Base-by-base conservation (phyloP, 495 filamentous ascomycete species). In the Penicillium roqueforti region DNA sequence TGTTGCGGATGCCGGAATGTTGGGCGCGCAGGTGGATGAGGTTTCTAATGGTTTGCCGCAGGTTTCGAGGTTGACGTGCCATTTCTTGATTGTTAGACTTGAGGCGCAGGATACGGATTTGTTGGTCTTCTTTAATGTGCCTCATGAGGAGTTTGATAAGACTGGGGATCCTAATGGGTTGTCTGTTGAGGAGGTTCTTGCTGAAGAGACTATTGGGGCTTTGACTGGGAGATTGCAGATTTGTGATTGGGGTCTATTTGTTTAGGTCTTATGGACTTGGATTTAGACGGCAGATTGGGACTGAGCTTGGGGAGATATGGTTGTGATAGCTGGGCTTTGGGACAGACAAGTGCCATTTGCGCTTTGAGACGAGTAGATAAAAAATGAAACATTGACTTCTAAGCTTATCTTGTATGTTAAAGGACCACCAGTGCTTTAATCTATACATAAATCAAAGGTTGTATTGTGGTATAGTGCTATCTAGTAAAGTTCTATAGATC, bases 101-200 rank as follows among this genome's bases (percentile, higher is more conserved):
- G 80, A 80, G 69, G 74, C 81, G 57, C 79, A 95, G 69, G 73
- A 72, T 56, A 92, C 93, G 13, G 93, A 98, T 73, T 64, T 98
- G n/a, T 66, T 96, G 23, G 82, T 95, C 51, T 88, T 89, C 26
- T 80, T 96, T 66, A 97, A 97, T 73, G 87, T 96, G 29, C 93
- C 92, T 23, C 85, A 91, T 68, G 80, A 83, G 19, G 86, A 89
- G 46, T 83, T 91, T 55, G 73, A 74, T 58, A 68, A 68, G 49
- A 68, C 54, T 28, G 70, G 69, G 16, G 66, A 76, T 60, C 38
- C 49, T 60, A 61, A 14, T 36, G 69, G 53, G 25, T 67, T 73
- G 66, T 81, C 62, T 68, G 77, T 66, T 20, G 84, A 82, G 69
- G 79, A 82, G 68, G 83, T 80, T 57, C 72, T 92, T 61, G 81